Evolutionary conservation across 148 eudicot species (phyloP).

Genomic region (Rhododendron williamsianum): DNA sequence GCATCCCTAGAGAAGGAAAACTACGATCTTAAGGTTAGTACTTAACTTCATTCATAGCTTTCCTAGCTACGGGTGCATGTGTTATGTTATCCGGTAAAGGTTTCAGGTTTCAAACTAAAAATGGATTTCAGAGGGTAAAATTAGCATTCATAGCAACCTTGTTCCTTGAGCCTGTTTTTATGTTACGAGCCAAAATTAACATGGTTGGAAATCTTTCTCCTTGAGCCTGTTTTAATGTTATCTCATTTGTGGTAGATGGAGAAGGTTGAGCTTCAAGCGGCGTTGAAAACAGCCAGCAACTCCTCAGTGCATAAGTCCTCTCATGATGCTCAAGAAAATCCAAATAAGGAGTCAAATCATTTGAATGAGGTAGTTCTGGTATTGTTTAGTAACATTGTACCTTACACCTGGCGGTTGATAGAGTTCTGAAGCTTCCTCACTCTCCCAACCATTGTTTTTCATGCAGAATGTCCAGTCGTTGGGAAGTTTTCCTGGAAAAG

Average conservation of each 20-base stretch:
- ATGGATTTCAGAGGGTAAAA: not conserved
- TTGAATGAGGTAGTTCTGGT: slow-evolving; percentile 27
- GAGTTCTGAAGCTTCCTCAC: slow-evolving; percentile 5
- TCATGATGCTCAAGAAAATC: slow-evolving; percentile 1
- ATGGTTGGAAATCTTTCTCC: not conserved
- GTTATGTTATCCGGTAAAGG: not conserved
- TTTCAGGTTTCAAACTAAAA: not conserved
- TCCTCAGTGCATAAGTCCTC: slow-evolving; percentile 4
- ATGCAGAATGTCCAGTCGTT: slow-evolving; percentile 27
- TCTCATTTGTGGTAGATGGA: slow-evolving; percentile 30
- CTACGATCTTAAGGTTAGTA: slow-evolving; percentile 55
- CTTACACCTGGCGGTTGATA: not conserved
- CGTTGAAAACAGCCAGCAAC: slow-evolving; percentile 26
- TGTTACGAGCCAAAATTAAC: not conserved
- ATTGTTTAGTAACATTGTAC: not conserved
- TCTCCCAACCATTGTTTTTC: not conserved
- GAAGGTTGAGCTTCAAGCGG: slow-evolving; percentile 47
- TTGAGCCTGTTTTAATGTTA: slow-evolving; percentile 4
- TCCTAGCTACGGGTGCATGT: not conserved
- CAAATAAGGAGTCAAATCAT: slow-evolving; percentile 17
- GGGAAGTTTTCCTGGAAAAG: slow-evolving; percentile 49
- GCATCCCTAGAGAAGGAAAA: slow-evolving; percentile 66
- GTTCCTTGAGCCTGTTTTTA: slow-evolving; percentile 6
- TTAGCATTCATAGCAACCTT: not conserved
- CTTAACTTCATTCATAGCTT: slow-evolving; percentile 3